Evolutionary conservation across 441 rosid species (phyloP), one percentile per base, ranked within the genome.

Genomic region (Euphorbia celastroides): DNA sequence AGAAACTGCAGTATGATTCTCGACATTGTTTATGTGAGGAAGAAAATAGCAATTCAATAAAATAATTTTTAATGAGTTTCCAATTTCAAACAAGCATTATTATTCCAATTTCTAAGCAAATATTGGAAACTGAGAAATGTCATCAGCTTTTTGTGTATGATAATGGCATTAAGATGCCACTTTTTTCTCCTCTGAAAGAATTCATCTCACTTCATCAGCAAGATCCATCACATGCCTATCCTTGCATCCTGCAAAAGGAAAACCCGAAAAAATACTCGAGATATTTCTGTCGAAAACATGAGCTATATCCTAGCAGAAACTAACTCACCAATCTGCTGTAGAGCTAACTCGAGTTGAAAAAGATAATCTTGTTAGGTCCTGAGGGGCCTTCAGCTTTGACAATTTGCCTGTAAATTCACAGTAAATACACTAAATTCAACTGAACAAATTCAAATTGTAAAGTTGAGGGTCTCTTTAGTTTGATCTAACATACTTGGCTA

Each of bases 321-420:
- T 63, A 61, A 32, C 19, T 4, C 8, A 88, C 93, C 93, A 25
- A 86, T 70, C 77, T 87, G 74, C 58, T 70, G 70, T 26, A 92
- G 92, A 67, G 93, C 88, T 42, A 55, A 68, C 74, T 88, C 97
- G 38, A 92, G 87, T 36, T 85, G 84, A 80, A 90, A 86, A 58
- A 90, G 87, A 68, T 87, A 90, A 66, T 88, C 97, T 84, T 87
- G 78, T 90, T 88, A 48, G 98, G 96, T 66, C 97, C 98, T 13
- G 98, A 93, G 34, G 98, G 98, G 60, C 98, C 98, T 83, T 83
- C 61, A 6, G 96, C 91, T 8, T 72, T 62, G 68, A 82, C 75
- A 25, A 93, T 88, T 78, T 93, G 96, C 62, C 96, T 93, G 76
- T 72, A 58, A 32, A 42, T 31, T 10, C 20, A 59, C 6, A n/a